Percentiles rank a stretch among this genome's conserved stretches.
phyloP scores from a whole-genome alignment of 2,329 filamentous ascomycete species.

The Botryotinia convoluta region DNA sequence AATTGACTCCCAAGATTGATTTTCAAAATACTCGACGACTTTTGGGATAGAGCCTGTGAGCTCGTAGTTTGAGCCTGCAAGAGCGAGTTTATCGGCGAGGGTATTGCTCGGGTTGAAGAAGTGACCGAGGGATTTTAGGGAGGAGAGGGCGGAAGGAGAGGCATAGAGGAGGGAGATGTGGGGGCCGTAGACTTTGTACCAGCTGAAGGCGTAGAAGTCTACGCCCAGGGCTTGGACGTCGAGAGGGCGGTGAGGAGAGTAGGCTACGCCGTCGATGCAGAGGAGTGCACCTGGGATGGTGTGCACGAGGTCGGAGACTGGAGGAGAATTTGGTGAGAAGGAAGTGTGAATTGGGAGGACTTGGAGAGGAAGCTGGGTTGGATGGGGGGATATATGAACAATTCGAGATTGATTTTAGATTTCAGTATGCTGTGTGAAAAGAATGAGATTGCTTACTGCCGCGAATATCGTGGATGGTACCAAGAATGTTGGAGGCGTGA shows the following conservation, averaged over 20 bases:
- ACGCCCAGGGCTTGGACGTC: constrained; percentile 67
- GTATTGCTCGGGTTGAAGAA: constrained; percentile 63
- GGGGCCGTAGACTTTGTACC: constrained; percentile 82
- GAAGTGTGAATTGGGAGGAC: not conserved
- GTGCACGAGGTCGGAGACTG: constrained; percentile 51
- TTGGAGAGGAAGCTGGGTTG: not conserved
- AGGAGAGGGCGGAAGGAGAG: constrained; percentile 52
- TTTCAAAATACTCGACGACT: constrained; percentile 59
- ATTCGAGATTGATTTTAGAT: not conserved
- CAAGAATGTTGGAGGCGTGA: constrained; percentile 71
- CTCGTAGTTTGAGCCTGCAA: constrained; percentile 71
- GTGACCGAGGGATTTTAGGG: constrained; percentile 59
- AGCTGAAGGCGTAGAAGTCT: constrained; percentile 76
- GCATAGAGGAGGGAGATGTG: constrained; percentile 72
- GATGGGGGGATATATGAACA: no score
- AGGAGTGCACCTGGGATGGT: constrained; percentile 55
- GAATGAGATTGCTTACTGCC: constrained; percentile 26
- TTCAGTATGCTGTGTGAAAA: not conserved
- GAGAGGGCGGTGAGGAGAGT: constrained; percentile 68
- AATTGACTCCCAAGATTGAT: constrained; percentile 50
- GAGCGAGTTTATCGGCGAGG: constrained; percentile 64
- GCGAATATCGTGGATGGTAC: constrained; percentile 64
- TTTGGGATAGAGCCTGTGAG: constrained; percentile 59
- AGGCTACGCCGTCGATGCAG: constrained; percentile 74
- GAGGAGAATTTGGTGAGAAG: not conserved